Conservation (phyloP, 495 filamentous ascomycete species). For the Penicillium longicatenatum region DNA sequence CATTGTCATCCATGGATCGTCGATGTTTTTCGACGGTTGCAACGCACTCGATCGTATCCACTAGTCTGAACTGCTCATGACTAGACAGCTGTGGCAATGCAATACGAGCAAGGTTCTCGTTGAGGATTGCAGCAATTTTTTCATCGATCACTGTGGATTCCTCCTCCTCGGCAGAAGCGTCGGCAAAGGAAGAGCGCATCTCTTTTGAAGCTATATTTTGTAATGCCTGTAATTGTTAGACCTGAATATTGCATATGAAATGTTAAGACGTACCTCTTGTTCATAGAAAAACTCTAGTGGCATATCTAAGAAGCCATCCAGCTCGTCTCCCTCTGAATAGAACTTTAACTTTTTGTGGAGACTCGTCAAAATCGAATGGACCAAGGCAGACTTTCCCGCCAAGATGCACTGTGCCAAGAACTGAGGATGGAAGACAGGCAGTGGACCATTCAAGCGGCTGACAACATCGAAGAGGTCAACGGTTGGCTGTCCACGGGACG, state of each 20-base stretch:
- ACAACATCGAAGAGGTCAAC: slow-evolving; percentile 80
- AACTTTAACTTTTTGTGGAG: slow-evolving; percentile 82
- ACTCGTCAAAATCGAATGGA: slow-evolving; percentile 71
- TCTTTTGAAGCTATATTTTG: slow-evolving; percentile 50
- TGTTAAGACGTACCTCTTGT: slow-evolving; percentile 40
- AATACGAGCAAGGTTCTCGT: slow-evolving; percentile 73
- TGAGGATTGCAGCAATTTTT: slow-evolving; percentile 67
- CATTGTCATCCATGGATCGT: slow-evolving; percentile 90
- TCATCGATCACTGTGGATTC: slow-evolving; percentile 69
- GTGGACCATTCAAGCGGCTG: slow-evolving; percentile 77
- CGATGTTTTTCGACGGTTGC: slow-evolving; percentile 86
- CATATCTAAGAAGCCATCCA: slow-evolving; percentile 81
- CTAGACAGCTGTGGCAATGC: slow-evolving; percentile 82
- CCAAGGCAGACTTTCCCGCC: slow-evolving; percentile 71
- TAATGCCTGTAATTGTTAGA: slow-evolving; percentile 38
- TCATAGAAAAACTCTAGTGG: slow-evolving; percentile 71
- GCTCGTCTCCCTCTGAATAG: slow-evolving; percentile 75
- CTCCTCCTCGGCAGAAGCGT: slow-evolving; percentile 56
- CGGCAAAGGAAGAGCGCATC: slow-evolving; percentile 54
- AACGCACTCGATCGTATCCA: slow-evolving; percentile 85
- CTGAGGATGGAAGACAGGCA: slow-evolving; percentile 93
- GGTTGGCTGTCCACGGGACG: slow-evolving; percentile 48
- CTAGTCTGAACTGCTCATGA: slow-evolving; percentile 85
- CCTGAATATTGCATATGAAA: background rate
- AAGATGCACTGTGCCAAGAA: slow-evolving; percentile 88